phyloP scores from a whole-genome alignment of 1,284 basidiomycete species.

The Puccinia hordei region DNA sequence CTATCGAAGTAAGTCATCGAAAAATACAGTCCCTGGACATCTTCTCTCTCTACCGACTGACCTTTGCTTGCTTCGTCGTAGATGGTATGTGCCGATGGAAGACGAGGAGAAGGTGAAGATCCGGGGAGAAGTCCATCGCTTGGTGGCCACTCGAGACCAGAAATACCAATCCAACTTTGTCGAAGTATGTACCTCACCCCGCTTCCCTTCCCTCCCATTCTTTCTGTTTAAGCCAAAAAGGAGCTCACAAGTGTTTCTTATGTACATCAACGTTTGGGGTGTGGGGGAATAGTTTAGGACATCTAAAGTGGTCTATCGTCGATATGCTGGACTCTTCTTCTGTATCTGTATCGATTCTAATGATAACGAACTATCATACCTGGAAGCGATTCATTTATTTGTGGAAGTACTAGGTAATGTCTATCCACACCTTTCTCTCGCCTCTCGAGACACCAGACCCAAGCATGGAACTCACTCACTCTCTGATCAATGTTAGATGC shows the following conservation, averaged over 20 bases:
- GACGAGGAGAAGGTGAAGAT: conserved; percentile 72
- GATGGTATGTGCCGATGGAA: conserved; percentile 48
- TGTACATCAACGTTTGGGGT: no score
- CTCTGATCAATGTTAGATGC: conserved; percentile 70
- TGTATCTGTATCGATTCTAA: conserved; percentile 96
- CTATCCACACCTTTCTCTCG: conserved; percentile 28
- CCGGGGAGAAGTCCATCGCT: conserved; percentile 88
- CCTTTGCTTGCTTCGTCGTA: neutral
- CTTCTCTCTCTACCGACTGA: neutral
- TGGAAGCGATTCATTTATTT: conserved; percentile 96
- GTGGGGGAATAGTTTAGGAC: conserved; percentile 76
- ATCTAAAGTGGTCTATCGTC: conserved; percentile 89
- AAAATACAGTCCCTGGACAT: no score
- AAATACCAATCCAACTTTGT: conserved; percentile 99
- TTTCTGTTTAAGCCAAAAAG: neutral
- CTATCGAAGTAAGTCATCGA: conserved; percentile 98
- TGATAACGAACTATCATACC: conserved; percentile 94
- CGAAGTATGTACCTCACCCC: conserved; percentile 58
- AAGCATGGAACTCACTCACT: conserved; percentile 30
- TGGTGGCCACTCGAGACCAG: conserved; percentile 95
- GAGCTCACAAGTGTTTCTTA: no score
- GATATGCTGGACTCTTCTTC: conserved; percentile 97
- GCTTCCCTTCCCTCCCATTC: neutral
- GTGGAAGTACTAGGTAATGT: conserved; percentile 90
- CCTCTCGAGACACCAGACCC: no score